Evolutionary conservation across 306 rosid genomes (phyloP).

Genomic region (Fagus crenata): DNA sequence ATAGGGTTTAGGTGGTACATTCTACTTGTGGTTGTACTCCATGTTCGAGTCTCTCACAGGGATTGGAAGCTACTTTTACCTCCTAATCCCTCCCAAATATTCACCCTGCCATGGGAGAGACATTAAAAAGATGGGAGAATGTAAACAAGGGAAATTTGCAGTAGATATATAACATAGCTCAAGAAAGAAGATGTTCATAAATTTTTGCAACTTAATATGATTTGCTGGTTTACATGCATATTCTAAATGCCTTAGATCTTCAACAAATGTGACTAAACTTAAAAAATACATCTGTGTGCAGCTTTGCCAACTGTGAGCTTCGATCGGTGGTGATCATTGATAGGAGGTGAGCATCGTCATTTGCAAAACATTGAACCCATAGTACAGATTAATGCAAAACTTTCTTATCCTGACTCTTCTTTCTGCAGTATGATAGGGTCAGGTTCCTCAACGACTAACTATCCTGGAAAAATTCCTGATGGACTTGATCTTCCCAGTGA

Average conservation of each 20-base stretch:
- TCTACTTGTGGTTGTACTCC: background rate
- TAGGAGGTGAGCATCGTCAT: constrained; percentile 55
- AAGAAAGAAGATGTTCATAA: background rate
- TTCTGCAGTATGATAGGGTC: constrained; percentile 64
- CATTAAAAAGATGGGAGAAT: background rate
- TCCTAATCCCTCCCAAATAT: background rate
- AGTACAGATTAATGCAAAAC: constrained; percentile 14
- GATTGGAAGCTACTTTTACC: background rate
- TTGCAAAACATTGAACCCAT: constrained; percentile 6
- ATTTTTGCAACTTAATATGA: background rate
- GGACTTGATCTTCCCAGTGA: constrained; percentile 85
- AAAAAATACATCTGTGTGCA: constrained; percentile 36
- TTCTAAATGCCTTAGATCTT: background rate
- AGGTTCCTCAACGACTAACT: constrained; percentile 60
- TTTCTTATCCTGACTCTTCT: background rate
- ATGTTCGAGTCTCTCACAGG: background rate
- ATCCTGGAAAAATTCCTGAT: constrained; percentile 64
- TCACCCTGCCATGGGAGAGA: too few species aligned
- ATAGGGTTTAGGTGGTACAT: background rate
- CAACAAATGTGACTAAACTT: constrained; percentile 2
- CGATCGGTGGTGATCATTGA: constrained; percentile 79
- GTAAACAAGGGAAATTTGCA: too few species aligned
- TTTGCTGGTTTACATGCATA: background rate
- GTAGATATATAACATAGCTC: background rate
- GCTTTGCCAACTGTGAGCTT: constrained; percentile 87